Conservation (phyloP, 1,284 basidiomycete species). For the Pseudozyma flocculosa region DNA sequence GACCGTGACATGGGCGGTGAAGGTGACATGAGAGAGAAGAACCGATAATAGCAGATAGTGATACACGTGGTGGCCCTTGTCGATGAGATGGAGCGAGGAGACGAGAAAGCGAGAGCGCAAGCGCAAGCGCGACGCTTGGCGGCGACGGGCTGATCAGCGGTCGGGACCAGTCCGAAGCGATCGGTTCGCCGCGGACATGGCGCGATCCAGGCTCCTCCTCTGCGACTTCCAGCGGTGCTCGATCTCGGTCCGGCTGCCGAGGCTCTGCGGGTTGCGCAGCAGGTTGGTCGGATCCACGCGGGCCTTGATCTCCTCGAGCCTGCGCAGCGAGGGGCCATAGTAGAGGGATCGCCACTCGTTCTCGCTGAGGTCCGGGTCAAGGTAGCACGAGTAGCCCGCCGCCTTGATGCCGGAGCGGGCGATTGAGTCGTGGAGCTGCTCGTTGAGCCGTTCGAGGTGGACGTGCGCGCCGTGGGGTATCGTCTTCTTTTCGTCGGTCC, state of each 20-base stretch:
- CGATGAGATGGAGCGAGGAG: too few species aligned
- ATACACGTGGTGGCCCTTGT: too few species aligned
- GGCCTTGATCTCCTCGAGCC: conserved; percentile 37
- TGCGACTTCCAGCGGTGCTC: not conserved
- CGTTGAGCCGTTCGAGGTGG: conserved; percentile 18
- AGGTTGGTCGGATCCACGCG: conserved; percentile 36
- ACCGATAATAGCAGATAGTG: too few species aligned
- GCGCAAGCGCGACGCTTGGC: too few species aligned
- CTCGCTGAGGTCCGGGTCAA: conserved; percentile 31
- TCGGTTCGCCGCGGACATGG: too few species aligned
- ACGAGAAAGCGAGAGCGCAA: too few species aligned
- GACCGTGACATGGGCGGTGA: too few species aligned
- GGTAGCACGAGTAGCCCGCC: conserved; percentile 43
- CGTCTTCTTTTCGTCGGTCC: conserved; percentile 12
- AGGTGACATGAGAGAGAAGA: too few species aligned
- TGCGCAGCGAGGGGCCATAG: conserved; percentile 29
- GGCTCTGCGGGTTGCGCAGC: conserved; percentile 39
- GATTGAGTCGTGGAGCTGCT: conserved; percentile 19
- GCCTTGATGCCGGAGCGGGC: conserved; percentile 10
- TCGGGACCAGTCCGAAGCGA: too few species aligned
- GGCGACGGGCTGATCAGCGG: too few species aligned
- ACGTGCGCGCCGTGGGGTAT: conserved; percentile 6
- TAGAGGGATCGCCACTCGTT: conserved; percentile 38
- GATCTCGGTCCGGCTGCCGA: conserved; percentile 1
- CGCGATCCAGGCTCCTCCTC: too few species aligned